These are phyloP conservation scores for Trichoderma virens DNA, from an alignment of 495 filamentous ascomycete genomes.

Conservation along the genomic window DNA sequence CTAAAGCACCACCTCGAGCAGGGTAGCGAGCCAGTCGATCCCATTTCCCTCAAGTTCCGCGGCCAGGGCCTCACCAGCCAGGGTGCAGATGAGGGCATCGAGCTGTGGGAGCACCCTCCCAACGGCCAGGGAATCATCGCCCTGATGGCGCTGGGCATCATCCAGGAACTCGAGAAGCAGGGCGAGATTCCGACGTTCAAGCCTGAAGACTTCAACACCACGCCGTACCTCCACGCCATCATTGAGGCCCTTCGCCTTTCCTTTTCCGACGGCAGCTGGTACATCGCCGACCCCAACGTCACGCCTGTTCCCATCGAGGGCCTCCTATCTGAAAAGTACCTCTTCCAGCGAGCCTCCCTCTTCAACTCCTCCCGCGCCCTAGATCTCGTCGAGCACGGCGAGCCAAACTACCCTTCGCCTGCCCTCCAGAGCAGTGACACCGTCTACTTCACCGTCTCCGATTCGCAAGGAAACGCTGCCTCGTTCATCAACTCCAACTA, in stretches of 20 bases:
- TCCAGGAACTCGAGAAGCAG: constrained; percentile 70
- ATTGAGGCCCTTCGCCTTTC: constrained; percentile 88
- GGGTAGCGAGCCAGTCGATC: constrained; percentile 70
- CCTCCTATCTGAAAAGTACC: constrained; percentile 47
- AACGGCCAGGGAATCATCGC: constrained; percentile 96
- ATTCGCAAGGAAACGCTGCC: constrained; percentile 76
- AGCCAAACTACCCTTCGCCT: constrained; percentile 42
- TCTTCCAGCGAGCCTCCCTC: constrained; percentile 30
- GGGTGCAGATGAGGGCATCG: constrained; percentile 31
- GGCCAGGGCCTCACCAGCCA: constrained; percentile 48
- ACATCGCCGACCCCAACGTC: constrained; percentile 73
- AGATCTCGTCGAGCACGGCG: constrained; percentile 41
- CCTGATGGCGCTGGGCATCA: constrained; percentile 84
- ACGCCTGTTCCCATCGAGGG: constrained; percentile 54
- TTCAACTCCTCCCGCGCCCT: constrained; percentile 27
- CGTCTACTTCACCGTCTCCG: constrained; percentile 84
- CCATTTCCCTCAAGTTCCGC: constrained; percentile 72
- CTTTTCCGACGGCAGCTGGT: constrained; percentile 88
- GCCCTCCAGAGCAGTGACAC: constrained; percentile 71
- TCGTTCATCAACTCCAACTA: constrained; percentile 97
- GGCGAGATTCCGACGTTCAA: constrained; percentile 64
- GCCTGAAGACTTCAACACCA: constrained; percentile 61
- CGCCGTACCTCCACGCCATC: constrained; percentile 72
- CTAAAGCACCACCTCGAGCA: constrained; percentile 63
- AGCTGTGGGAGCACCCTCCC: constrained; percentile 96